Base-by-base conservation (phyloP, 371 early-diverging fungal genomes). In the Mortierella sp. region DNA sequence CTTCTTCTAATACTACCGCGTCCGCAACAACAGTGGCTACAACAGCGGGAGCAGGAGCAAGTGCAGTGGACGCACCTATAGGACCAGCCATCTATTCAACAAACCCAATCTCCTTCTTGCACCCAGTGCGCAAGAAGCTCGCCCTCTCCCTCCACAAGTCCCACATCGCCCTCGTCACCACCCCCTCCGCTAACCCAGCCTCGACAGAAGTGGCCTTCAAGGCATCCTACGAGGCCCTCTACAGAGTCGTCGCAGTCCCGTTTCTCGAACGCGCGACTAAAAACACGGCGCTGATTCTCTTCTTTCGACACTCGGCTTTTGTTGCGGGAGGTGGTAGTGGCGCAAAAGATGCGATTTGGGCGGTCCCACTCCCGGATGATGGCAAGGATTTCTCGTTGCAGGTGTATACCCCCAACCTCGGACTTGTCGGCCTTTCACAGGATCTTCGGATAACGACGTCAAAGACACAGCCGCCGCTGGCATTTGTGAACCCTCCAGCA, bases 291-390 rank as follows among this genome's bases (percentile, higher is more conserved):
- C 3, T 85, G 51, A 73, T 85, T 40, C 34, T 85, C 28, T 85
- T 81, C 59, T 85, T 85, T 67, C 75, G 70, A 57, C 86, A 85
- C 43, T 46, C 73, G 10, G 71, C 55, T 10, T 37, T 81, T 26
- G n/a, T 70, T 5, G 11, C 79, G 51, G 72, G 72, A 16, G 72
- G 72, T 6, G 72, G 72, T 1, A 51, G 72, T 0, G 72, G 72
- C 21, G 16, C 72, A 37, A 85, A 85, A 77, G 86, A 85, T 46
- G 79, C 82, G 28, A 79, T 85, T 71, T 85, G 86, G 86, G 86
- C 75, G 1, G 77, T 85, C 14, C 79, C 86, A 0, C 71, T 85
- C 34, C 55, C 82, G 0, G 86, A 85, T n/a, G 86, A 85, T 24
- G 86, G 86, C 77, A 85, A 85, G 74, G 86, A 85, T 57, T 78